A percentile compares a stretch with the other conserved stretches of the same genome.
These are phyloP conservation scores for Pseudopithomyces maydicus DNA, from an alignment of 2,329 filamentous ascomycete species.

Conservation along the genomic window DNA sequence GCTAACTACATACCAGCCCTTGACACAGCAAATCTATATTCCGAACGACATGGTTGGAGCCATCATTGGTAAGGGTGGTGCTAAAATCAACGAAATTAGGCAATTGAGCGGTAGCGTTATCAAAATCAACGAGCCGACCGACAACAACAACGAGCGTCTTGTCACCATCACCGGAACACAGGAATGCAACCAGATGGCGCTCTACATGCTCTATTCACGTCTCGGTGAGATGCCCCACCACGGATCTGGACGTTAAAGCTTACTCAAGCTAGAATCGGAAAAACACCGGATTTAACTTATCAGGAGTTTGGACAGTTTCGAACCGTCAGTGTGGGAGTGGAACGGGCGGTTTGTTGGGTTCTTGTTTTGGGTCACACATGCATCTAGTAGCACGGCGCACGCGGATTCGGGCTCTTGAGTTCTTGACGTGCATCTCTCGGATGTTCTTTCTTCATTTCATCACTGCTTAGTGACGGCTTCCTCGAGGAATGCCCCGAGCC, in stretches of 20 bases:
- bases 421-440: slow-evolving; percentile 16
- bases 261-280: slow-evolving; percentile 66
- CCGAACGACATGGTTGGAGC: slow-evolving; percentile 99
- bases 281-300: slow-evolving; percentile 66
- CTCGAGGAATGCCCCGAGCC: background rate
- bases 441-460: background rate
- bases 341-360: slow-evolving; percentile 6
- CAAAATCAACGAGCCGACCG: slow-evolving; percentile 99
- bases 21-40: slow-evolving; percentile 98
- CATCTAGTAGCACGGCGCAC: slow-evolving; percentile 26
- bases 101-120: slow-evolving; percentile 97
- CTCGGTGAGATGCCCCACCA: slow-evolving; percentile 68
- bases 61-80: slow-evolving; percentile 97
- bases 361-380: slow-evolving; percentile 5
- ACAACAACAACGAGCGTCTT: slow-evolving; percentile 96
- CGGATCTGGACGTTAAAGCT: slow-evolving; percentile 6
- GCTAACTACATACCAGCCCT: slow-evolving; percentile 53
- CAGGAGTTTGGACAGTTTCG: background rate
- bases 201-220: slow-evolving; percentile 98
- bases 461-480: background rate
- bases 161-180: slow-evolving; percentile 98
- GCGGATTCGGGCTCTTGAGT: slow-evolving; percentile 12
- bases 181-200: slow-evolving; percentile 99
- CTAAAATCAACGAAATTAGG: slow-evolving; percentile 99
- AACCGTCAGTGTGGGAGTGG: background rate